A percentile compares a stretch with the other conserved stretches of the same genome.
These are phyloP conservation scores for Bruguiera sexangula DNA, from an alignment of 345 rosid genomes.

Conservation along the genomic window DNA sequence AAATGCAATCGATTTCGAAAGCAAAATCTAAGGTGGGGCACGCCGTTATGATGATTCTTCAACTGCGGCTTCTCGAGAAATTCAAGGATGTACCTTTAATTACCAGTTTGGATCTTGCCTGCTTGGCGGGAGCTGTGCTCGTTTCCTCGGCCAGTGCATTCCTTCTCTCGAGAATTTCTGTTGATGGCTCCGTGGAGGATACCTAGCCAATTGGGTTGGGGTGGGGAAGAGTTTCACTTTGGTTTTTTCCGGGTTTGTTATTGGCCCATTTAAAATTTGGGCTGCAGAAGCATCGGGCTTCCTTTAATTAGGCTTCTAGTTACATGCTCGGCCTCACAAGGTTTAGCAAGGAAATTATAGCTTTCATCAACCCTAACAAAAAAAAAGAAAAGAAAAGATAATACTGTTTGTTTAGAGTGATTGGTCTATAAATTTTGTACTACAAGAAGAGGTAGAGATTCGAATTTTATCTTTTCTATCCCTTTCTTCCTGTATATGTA, in stretches of 20 bases:
- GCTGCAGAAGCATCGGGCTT: too few relatives aligned
- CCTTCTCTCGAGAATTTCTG: conserved; percentile 55
- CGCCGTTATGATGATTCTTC: conserved; percentile 66
- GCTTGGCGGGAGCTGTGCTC: conserved; percentile 60
- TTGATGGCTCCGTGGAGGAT: not conserved
- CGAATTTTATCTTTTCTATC: too few relatives aligned
- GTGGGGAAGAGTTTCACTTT: not conserved
- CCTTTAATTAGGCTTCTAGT: too few relatives aligned
- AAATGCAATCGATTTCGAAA: conserved; percentile 48
- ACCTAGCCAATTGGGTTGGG: not conserved
- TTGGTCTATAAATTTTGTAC: too few relatives aligned
- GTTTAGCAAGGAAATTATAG: too few relatives aligned
- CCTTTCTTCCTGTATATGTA: too few relatives aligned
- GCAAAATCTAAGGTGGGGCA: conserved; percentile 69
- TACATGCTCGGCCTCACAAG: too few relatives aligned
- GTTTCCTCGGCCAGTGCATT: conserved; percentile 54
- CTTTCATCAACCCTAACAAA: too few relatives aligned
- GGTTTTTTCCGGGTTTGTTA: not conserved
- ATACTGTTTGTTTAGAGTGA: too few relatives aligned
- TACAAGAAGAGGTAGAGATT: too few relatives aligned
- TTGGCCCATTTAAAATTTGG: too few relatives aligned
- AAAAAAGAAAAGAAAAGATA: too few relatives aligned
- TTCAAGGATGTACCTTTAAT: conserved; percentile 51
- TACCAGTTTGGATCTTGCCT: conserved; percentile 59
- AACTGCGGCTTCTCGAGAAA: conserved; percentile 66